Conservation (phyloP, 768 basidiomycete species). For the Macrolepiota albuminosa region DNA sequence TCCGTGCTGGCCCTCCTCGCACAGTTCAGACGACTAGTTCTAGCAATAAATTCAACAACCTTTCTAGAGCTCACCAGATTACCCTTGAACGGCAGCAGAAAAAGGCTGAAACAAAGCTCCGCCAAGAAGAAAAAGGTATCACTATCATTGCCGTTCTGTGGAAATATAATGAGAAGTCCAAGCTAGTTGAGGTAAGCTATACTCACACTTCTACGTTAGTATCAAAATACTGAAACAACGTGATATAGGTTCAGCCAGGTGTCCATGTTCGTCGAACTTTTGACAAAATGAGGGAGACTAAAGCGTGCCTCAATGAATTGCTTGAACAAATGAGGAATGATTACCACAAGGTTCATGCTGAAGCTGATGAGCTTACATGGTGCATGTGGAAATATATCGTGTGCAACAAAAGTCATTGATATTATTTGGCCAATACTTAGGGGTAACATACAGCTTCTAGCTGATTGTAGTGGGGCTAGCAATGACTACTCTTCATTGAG, state of each 20-base stretch:
- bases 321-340: background rate
- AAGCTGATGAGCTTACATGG: background rate
- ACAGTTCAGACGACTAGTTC: background rate
- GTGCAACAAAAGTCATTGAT: too few species aligned
- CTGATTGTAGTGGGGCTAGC: background rate
- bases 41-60: background rate
- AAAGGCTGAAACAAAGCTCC: background rate
- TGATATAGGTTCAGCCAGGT: background rate
- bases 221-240: background rate
- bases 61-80: background rate
- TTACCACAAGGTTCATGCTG: too few species aligned
- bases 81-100: background rate
- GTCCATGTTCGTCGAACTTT: background rate
- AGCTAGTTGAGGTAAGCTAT: background rate
- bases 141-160: background rate
- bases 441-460: background rate
- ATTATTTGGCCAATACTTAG: background rate
- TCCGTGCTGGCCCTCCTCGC: background rate
- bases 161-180: background rate
- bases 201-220: too few species aligned
- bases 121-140: background rate
- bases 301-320: background rate
- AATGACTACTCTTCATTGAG: slow-evolving; percentile 3
- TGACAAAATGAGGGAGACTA: background rate
- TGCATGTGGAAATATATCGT: background rate